Evolutionary conservation across 352 stramenopile genomes (phyloP).

Genomic region (Phytophthora syringae): DNA sequence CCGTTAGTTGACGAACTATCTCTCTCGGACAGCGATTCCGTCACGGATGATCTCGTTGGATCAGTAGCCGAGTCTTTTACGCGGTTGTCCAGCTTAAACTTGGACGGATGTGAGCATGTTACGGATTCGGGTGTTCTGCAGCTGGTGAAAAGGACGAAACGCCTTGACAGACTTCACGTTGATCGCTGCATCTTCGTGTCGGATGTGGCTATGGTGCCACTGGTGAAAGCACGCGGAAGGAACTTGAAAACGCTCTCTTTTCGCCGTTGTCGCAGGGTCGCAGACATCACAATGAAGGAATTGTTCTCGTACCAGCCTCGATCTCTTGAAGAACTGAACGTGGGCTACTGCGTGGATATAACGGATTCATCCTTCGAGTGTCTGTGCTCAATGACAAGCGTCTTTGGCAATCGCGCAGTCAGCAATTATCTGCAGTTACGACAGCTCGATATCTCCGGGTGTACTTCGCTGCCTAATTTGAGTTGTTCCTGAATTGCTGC

Average conservation of each 20-base stretch:
- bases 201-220: conserved; percentile 40
- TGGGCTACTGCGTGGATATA: conserved; percentile 56
- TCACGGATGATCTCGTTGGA: conserved; percentile 65
- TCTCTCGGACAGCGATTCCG: conserved; percentile 47
- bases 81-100: conserved; percentile 46
- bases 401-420: conserved; percentile 54
- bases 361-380: conserved; percentile 68
- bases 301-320: conserved; percentile 55
- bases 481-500: conserved; percentile 68
- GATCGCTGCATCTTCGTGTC: conserved; percentile 54
- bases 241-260: conserved; percentile 54
- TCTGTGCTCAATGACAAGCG: conserved; percentile 55
- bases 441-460: conserved; percentile 66
- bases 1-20: conserved; percentile 39
- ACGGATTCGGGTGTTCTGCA: conserved; percentile 57
- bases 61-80: conserved; percentile 43
- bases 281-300: conserved; percentile 50
- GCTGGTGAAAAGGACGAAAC: conserved; percentile 46
- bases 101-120: conserved; percentile 57
- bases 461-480: conserved; percentile 53
- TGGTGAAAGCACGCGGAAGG: conserved; percentile 46
- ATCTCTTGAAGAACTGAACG: conserved; percentile 62
- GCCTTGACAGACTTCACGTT: conserved; percentile 48
- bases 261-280: conserved; percentile 42
- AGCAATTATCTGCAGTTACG: conserved; percentile 51